Base-by-base conservation (phyloP, 805 yeast species). In the Barnettozyma sucrosica region DNA sequence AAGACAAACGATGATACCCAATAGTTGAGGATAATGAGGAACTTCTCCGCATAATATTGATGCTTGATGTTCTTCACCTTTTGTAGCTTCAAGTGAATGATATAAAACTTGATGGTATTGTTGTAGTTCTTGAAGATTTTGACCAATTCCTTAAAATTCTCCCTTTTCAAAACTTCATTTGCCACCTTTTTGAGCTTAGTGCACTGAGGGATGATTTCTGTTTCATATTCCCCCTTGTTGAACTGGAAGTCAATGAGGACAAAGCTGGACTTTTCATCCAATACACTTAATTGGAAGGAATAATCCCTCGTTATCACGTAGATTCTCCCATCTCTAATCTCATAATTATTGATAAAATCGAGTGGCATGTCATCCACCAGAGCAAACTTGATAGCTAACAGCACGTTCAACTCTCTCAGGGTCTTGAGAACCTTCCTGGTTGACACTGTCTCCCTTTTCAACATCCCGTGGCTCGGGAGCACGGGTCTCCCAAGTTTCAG, bases 161-260 rank as follows among this genome's bases (percentile, higher is more conserved):
- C 56, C 20, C 58, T 66, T 20, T 65, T 66, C 18, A 87, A 67
- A 16, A 73, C 70, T 21, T 69, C 67, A 61, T 87, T 86, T 8
- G 80, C 77, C 3, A 72, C 63, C 24, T 68, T 67, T 57, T 84
- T 89, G 19, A 87, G 58, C 47, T 71, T 73, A 13, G 50, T 32
- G 11, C 44, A 45, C 10, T 23, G 37, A 34, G 46, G 46, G 16
- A 37, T 43, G 5, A 33, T 13, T 18, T 43, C 43, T 13, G 23
- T 36, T 21, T 45, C 41, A n/a, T 23, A 34, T 7, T 47, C 53
- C 41, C 20, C 71, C 16, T 63, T 54, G 13, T 62, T 51, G 47
- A 89, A 76, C 47, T 79, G 74, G 64, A 89, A 84, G 61, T 87
- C 92, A 19, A 92, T 85, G 50, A 89, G 73, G 59, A 82, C 86